Percentiles rank a stretch among this genome's conserved stretches.
phyloP scores from a whole-genome alignment of 768 basidiomycete species.

The Mycena haematopus region DNA sequence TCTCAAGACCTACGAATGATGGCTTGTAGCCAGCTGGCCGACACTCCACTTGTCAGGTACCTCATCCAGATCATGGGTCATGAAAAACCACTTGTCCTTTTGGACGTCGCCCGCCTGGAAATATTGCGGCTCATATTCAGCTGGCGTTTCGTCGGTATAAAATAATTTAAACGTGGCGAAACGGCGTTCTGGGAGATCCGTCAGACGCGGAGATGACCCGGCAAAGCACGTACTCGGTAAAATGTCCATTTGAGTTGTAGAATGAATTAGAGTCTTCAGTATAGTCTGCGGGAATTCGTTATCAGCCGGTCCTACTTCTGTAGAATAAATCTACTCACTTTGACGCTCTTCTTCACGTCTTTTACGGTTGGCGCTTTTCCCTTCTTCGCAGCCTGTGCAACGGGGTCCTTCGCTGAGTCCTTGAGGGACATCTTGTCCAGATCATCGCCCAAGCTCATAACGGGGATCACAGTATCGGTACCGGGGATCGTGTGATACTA shows the following conservation, averaged over 20 bases:
- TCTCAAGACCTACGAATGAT: slow-evolving; percentile 66
- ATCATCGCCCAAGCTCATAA: slow-evolving; percentile 75
- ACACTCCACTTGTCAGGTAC: slow-evolving; percentile 75
- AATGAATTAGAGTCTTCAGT: slow-evolving; percentile 77
- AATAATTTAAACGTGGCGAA: slow-evolving; percentile 90
- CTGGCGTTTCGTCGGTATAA: slow-evolving; percentile 80
- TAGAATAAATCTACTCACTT: slow-evolving; percentile 48
- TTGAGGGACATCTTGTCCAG: slow-evolving; percentile 57
- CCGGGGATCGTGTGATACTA: slow-evolving; percentile 78
- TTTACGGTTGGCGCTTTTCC: slow-evolving; percentile 75
- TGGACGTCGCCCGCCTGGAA: slow-evolving; percentile 75
- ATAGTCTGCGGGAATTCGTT: slow-evolving; percentile 54
- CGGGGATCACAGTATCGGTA: slow-evolving; percentile 62
- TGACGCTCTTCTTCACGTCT: slow-evolving; percentile 84
- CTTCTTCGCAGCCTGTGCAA: slow-evolving; percentile 60
- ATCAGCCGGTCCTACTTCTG: not conserved
- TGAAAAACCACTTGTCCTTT: slow-evolving; percentile 82
- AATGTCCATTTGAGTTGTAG: slow-evolving; percentile 81
- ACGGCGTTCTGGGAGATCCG: slow-evolving; percentile 61
- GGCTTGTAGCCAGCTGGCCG: slow-evolving; percentile 72
- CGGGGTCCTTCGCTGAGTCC: slow-evolving; percentile 54
- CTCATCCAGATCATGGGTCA: slow-evolving; percentile 76
- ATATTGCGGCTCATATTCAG: slow-evolving; percentile 84
- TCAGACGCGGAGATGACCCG: slow-evolving; percentile 6
- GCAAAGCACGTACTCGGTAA: slow-evolving; percentile 67